Conservation (phyloP, 805 yeast species). For the Diddensiella caesifluorescens region DNA sequence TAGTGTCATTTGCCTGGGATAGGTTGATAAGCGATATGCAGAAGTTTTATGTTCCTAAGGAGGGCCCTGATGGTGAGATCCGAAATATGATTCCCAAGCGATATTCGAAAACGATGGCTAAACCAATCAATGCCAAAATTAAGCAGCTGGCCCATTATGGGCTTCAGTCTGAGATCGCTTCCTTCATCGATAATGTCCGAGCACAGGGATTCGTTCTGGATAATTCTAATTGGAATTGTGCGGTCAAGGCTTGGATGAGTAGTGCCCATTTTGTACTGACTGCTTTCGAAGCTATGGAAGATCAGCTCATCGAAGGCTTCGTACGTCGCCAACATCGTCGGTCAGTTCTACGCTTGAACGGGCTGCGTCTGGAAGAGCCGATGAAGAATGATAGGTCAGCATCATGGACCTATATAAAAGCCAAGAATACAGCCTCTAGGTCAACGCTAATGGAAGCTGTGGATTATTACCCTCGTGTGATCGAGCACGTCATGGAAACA, state of each 20-base stretch:
- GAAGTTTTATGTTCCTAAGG: not conserved
- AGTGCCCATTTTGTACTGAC: conserved; percentile 7
- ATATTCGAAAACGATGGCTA: conserved; percentile 2
- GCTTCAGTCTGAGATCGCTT: conserved; percentile 6
- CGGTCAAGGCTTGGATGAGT: conserved; percentile 11
- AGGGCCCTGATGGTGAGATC: not conserved
- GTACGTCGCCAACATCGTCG: not conserved
- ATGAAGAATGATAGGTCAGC: not conserved
- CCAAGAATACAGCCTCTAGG: not conserved
- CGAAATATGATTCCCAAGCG: conserved; percentile 4
- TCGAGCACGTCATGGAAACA: too few species aligned
- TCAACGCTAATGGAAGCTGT: not conserved
- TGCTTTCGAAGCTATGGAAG: conserved; percentile 17
- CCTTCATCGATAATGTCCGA: conserved; percentile 4
- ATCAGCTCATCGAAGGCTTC: conserved; percentile 5
- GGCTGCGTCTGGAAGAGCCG: not conserved
- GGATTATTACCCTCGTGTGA: too few species aligned
- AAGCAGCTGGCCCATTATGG: conserved; percentile 15
- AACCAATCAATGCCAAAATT: conserved; percentile 16
- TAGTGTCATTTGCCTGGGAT: conserved; percentile 3
- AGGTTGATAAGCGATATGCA: conserved; percentile 2
- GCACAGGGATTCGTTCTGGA: conserved; percentile 15
- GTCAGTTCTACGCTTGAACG: not conserved
- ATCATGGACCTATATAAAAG: not conserved
- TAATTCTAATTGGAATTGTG: conserved; percentile 15